Base-by-base conservation (phyloP, 2,329 filamentous ascomycete species). In the Aspergillus vadensis region DNA sequence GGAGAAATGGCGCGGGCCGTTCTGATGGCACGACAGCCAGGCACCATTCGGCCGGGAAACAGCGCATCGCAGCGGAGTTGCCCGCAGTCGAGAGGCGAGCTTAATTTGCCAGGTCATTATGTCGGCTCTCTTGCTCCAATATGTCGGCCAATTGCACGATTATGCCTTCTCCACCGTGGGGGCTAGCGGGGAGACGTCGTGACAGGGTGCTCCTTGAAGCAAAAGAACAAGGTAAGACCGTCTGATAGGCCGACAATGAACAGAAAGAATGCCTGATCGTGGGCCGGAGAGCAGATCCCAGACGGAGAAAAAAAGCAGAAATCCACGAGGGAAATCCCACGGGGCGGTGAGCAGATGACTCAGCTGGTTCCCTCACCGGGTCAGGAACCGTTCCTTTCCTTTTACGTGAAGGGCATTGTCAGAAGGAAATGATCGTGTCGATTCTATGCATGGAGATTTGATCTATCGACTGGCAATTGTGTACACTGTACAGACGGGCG, bases 41-140 rank as follows among this genome's bases (percentile, higher is more conserved):
- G 63, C 51, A 19, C 64, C 64, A 68, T 67, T 72, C 65, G 70
- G 64, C 70, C 71, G 72, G 70, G 67, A 69, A 64, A 70, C 48
- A 48, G 66, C 55, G 41, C 62, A 65, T 65, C 70, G 65, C 43
- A 70, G 63, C 72, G 72, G 70, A 67, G 70, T 63, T 57, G 70
- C 67, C 71, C 72, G 72, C 66, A 69, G 55, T 49, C 61, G 69
- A 54, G 69, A 66, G 55, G 68, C 67, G 51, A 74, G 66, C 61
- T 67, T 71, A 64, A 67, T 62, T 68, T 71, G 71, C 70, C 68
- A 70, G 67, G 69, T 66, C 72, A 74, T 74, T 52, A 48, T 63
- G 44, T 17, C 39, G 19, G 10, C 36, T 23, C 49, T 41, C 55
- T 52, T 55, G 32, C 17, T 39, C 36, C 19, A 56, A 57, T 14